Percentiles rank a stretch among this genome's conserved stretches.
These are phyloP conservation scores for Azolla pinnata DNA, from an alignment of 75 land plant species.

Conservation along the genomic window DNA sequence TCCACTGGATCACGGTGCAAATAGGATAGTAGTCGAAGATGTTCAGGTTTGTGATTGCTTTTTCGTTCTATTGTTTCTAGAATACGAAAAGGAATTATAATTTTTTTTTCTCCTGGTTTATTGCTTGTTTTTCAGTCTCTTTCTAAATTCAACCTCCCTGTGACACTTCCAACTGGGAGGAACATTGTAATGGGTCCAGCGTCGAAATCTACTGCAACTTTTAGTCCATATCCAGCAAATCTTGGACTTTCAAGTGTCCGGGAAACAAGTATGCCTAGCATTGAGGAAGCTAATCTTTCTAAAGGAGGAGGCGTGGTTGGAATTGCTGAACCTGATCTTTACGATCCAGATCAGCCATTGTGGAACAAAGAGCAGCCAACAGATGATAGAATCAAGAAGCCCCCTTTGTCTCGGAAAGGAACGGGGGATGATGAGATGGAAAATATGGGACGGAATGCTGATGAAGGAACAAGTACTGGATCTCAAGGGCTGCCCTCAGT, in stretches of 20 bases:
- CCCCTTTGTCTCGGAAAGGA: constrained; percentile 33
- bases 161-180: constrained; percentile 53
- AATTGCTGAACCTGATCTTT: constrained; percentile 59
- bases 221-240: constrained; percentile 14
- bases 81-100: constrained; percentile 3
- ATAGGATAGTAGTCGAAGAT: constrained; percentile 96
- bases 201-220: constrained; percentile 26
- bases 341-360: constrained; percentile 97
- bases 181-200: constrained; percentile 37
- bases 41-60: constrained; percentile 59
- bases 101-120: not conserved
- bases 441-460: constrained; percentile 19
- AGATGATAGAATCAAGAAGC: constrained; percentile 12
- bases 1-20: constrained; percentile 99
- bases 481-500: constrained; percentile 28
- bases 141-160: constrained; percentile 92
- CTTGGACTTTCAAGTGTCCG: constrained; percentile 25
- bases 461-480: constrained; percentile 34
- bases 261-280: constrained; percentile 13
- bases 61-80: not conserved
- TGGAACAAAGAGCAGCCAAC: constrained; percentile 62
- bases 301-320: constrained; percentile 31
- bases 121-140: constrained; percentile 54
- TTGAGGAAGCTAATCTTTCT: constrained; percentile 23
- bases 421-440: not conserved